phyloP scores from a whole-genome alignment of 163 green algal genomes.

The Chlorella variabilis region DNA sequence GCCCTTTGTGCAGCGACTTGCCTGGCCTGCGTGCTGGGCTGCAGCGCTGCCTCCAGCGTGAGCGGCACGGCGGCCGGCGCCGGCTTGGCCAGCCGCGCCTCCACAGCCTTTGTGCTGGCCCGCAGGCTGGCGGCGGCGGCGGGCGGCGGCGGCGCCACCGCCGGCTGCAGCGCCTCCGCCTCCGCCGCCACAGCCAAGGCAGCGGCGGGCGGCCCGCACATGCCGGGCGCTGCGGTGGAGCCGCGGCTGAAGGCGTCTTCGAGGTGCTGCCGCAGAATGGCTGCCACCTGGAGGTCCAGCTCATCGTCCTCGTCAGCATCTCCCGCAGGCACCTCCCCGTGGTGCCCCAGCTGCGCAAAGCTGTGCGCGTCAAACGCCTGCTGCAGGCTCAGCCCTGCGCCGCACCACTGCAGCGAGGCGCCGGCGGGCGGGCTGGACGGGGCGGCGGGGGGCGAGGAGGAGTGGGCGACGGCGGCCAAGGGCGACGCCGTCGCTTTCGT shows the following conservation, averaged over 20 bases:
- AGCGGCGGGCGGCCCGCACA: not conserved
- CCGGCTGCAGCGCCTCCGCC: not conserved
- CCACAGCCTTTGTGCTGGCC: not conserved
- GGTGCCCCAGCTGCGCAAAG: not conserved
- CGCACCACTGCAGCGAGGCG: not conserved
- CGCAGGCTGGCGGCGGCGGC: not conserved
- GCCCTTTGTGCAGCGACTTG: not conserved
- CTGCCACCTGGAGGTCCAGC: not conserved
- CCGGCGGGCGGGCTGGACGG: not conserved
- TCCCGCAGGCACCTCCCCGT: not conserved
- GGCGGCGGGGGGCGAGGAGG: no score
- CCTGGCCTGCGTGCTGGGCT: constrained; percentile 21
- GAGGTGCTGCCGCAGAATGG: constrained; percentile 3
- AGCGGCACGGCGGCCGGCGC: not conserved
- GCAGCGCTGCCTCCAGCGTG: not conserved
- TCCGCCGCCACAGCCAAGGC: no score
- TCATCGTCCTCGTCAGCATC: not conserved
- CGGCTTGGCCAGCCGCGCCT: not conserved
- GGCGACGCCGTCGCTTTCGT: not conserved
- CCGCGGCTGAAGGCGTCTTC: not conserved
- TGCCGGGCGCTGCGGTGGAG: not conserved
- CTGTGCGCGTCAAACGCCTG: constrained; percentile 16
- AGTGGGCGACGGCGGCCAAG: not conserved
- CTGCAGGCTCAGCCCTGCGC: not conserved
- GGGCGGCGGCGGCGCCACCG: no score